These are phyloP conservation scores for Sonneratia alba DNA, from an alignment of 345 rosid genomes.

Conservation along the genomic window DNA sequence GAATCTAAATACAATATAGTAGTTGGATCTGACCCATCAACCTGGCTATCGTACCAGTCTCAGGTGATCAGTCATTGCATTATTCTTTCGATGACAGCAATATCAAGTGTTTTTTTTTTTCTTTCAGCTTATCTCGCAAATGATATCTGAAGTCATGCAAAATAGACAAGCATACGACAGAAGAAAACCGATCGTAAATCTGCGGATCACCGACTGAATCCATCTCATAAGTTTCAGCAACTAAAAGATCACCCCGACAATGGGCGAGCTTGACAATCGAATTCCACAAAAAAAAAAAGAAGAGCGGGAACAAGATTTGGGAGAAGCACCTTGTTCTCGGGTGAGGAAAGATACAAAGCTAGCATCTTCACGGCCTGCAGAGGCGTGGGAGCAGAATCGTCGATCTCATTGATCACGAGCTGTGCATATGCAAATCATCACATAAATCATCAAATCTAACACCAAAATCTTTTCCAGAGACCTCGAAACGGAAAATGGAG, in stretches of 20 bases:
- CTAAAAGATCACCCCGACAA: not conserved
- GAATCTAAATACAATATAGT: not conserved
- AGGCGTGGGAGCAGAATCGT: constrained; percentile 70
- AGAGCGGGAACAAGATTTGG: not conserved
- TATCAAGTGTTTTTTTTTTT: not conserved
- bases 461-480: not conserved
- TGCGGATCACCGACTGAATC: not conserved
- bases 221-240: not conserved
- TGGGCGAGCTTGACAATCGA: no score
- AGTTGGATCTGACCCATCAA: not conserved
- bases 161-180: not conserved
- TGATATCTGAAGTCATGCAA: not conserved
- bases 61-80: not conserved
- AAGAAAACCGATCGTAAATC: not conserved
- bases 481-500: not conserved
- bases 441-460: not conserved
- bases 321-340: constrained; percentile 52
- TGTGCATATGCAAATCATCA: constrained; percentile 13
- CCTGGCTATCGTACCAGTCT: not conserved
- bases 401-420: constrained; percentile 92
- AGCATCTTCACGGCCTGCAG: constrained; percentile 94
- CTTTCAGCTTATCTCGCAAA: not conserved
- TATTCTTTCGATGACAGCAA: not conserved
- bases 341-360: constrained; percentile 64
- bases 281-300: not conserved